These are phyloP conservation scores for Mallotus nudiflorus DNA, from an alignment of 345 rosid genomes.

Conservation along the genomic window DNA sequence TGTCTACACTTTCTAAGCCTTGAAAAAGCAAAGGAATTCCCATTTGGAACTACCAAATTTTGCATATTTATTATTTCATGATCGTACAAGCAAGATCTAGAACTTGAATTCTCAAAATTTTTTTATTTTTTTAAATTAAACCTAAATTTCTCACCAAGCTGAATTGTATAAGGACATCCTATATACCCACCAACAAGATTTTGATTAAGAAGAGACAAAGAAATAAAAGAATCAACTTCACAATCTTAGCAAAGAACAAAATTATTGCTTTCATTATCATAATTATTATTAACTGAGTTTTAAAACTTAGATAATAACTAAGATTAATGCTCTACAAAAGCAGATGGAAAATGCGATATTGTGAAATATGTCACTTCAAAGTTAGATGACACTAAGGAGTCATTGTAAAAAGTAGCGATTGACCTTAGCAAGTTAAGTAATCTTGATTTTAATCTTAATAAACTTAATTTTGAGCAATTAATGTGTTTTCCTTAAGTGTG, in stretches of 20 bases:
- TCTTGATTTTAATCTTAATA: too few relatives aligned
- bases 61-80: neutral
- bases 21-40: constrained; percentile 7
- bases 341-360: too few relatives aligned
- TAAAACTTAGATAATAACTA: too few relatives aligned
- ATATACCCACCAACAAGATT: constrained; percentile 35
- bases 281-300: neutral
- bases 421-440: too few relatives aligned
- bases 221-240: constrained; percentile 20
- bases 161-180: constrained; percentile 39
- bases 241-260: constrained; percentile 40
- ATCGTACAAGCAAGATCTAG: neutral
- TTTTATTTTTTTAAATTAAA: constrained; percentile 22
- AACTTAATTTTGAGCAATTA: too few relatives aligned
- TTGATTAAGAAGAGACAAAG: constrained; percentile 19
- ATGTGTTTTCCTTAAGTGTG: too few relatives aligned
- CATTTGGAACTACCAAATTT: constrained; percentile 12
- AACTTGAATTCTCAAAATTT: neutral
- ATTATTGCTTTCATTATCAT: constrained; percentile 14
- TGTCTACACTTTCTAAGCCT: constrained; percentile 11
- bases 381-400: too few relatives aligned
- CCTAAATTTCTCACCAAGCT: constrained; percentile 32
- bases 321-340: too few relatives aligned
- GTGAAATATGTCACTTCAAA: too few relatives aligned
- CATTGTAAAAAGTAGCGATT: too few relatives aligned